Evolutionary conservation across 1,139 yeast genomes (phyloP).

Genomic region (Pichia sp.): DNA sequence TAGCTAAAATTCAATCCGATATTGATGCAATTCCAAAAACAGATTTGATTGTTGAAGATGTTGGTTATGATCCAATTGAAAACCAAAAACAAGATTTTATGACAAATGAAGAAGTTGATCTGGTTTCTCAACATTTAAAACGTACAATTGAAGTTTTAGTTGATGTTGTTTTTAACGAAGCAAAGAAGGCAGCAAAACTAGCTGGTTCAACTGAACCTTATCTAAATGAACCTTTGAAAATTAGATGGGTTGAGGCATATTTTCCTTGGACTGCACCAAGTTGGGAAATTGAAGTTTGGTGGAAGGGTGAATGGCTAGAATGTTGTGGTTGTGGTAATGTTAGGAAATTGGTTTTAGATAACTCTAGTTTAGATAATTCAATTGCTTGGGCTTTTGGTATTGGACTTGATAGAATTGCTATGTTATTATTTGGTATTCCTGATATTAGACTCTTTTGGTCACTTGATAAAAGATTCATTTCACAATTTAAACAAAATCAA

Average conservation of each 20-base stretch:
- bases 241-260: conserved; percentile 92
- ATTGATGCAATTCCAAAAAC: conserved; percentile 62
- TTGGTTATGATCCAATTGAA: conserved; percentile 42
- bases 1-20: conserved; percentile 47
- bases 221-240: conserved; percentile 68
- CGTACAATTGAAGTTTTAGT: conserved; percentile 79
- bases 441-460: conserved; percentile 96
- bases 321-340: conserved; percentile 96
- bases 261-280: conserved; percentile 99
- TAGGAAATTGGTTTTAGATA: conserved; percentile 65
- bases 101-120: conserved; percentile 59
- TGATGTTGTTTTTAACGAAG: conserved; percentile 74
- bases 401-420: conserved; percentile 92
- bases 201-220: conserved; percentile 62
- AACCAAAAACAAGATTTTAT: conserved; percentile 82
- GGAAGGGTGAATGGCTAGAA: conserved; percentile 98
- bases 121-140: conserved; percentile 73
- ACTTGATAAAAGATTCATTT: conserved; percentile 64
- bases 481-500: conserved; percentile 60
- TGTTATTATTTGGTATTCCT: conserved; percentile 90
- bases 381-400: conserved; percentile 98
- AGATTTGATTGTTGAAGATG: conserved; percentile 72
- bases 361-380: conserved; percentile 57
- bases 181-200: conserved; percentile 57
- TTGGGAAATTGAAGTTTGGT: conserved; percentile 98